Evolutionary conservation across 257 asterid species (phyloP).

Genomic region (Solanum acaule): DNA sequence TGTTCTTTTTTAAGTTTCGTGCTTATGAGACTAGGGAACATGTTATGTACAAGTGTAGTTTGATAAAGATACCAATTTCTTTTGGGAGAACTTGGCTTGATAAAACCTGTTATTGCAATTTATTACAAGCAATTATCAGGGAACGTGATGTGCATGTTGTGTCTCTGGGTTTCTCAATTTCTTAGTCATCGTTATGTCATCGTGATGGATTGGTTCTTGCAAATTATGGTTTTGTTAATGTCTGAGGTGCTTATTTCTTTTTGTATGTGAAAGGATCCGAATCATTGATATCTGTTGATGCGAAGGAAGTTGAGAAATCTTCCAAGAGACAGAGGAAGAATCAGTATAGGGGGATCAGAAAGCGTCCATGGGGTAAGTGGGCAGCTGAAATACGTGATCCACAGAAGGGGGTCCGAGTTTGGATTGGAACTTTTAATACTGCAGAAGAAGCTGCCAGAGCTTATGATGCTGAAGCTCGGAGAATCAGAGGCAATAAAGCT

Average conservation of each 20-base stretch:
- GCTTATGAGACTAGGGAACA: background rate
- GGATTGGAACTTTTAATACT: constrained; percentile 47
- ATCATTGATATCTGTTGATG: constrained; percentile 14
- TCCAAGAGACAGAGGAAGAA: constrained; percentile 26
- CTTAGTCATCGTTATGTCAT: background rate
- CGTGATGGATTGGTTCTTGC: background rate
- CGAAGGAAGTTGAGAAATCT: constrained; percentile 56
- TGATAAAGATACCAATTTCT: background rate
- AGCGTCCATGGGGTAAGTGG: constrained; percentile 34
- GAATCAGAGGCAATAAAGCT: constrained; percentile 24
- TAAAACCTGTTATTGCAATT: background rate
- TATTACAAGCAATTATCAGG: background rate
- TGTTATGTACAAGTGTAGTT: background rate
- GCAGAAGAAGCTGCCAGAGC: constrained; percentile 75
- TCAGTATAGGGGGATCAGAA: constrained; percentile 22
- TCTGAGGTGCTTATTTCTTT: background rate
- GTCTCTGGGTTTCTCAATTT: background rate
- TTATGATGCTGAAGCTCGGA: constrained; percentile 20
- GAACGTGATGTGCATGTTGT: background rate
- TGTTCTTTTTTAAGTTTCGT: background rate
- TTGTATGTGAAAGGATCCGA: background rate
- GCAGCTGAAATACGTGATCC: constrained; percentile 29
- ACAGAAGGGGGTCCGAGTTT: constrained; percentile 12
- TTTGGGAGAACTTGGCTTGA: background rate
- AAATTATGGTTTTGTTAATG: background rate